Percentiles rank a stretch among this genome's conserved stretches.
phyloP scores from a whole-genome alignment of 1,139 yeast genomes.

The Zygosaccharomyces pseudobailii region DNA sequence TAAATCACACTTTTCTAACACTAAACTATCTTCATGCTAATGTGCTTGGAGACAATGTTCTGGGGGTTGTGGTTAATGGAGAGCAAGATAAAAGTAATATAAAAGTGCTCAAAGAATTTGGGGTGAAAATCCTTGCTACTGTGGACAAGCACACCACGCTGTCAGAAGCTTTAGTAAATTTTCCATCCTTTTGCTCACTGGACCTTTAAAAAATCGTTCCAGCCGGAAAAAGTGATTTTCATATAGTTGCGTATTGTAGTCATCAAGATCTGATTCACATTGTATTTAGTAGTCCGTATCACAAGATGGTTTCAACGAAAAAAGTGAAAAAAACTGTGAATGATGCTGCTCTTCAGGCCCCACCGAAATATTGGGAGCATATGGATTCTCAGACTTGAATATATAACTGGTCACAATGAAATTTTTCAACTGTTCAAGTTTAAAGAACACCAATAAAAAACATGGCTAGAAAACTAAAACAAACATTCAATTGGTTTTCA shows the following conservation, averaged over 20 bases:
- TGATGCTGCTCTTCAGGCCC: too few species aligned
- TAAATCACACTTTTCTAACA: conserved; percentile 35
- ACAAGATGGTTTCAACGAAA: background rate
- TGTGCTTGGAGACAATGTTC: conserved; percentile 16
- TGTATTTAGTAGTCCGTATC: background rate
- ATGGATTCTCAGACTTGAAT: background rate
- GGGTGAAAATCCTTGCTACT: conserved; percentile 17
- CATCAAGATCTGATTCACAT: background rate
- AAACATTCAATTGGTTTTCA: conserved; percentile 51
- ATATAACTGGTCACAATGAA: conserved; percentile 35
- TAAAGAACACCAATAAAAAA: background rate
- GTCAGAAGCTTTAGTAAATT: conserved; percentile 2
- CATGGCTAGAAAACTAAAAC: conserved; percentile 9
- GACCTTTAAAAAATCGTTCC: background rate
- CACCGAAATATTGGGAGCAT: background rate
- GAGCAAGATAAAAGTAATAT: conserved; percentile 25
- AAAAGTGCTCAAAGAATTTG: conserved; percentile 18
- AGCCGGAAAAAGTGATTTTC: background rate
- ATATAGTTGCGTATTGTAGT: background rate
- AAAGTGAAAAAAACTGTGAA: background rate
- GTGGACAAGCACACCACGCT: conserved; percentile 9
- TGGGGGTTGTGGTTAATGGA: conserved; percentile 33
- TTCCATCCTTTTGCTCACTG: conserved; percentile 6
- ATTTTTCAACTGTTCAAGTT: background rate
- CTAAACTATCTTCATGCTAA: conserved; percentile 24